Evolutionary conservation across 345 rosid genomes (phyloP).

Genomic region (Triadica sebifera): DNA sequence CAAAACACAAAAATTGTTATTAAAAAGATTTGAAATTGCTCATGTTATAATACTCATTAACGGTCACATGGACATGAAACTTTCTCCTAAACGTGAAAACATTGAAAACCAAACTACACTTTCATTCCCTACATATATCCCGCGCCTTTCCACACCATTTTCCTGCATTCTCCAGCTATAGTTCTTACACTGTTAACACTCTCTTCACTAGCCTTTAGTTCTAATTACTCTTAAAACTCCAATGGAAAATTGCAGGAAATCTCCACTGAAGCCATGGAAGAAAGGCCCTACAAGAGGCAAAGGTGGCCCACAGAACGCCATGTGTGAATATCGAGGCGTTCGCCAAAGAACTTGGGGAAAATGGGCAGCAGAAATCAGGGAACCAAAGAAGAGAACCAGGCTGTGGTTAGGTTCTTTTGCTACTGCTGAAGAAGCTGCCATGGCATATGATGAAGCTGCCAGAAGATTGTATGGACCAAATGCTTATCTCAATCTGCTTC

Average conservation of each 20-base stretch:
- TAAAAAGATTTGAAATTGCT: neutral
- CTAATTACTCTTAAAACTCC: neutral
- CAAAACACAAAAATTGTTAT: neutral
- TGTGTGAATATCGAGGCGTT: conserved; percentile 81
- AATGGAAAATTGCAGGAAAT: conserved; percentile 39
- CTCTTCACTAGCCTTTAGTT: neutral
- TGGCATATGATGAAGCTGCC: conserved; percentile 93
- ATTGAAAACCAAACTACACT: conserved; percentile 43
- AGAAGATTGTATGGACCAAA: conserved; percentile 72
- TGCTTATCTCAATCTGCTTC: conserved; percentile 86
- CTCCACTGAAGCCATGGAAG: conserved; percentile 79
- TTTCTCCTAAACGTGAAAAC: conserved; percentile 48
- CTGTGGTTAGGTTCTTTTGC: conserved; percentile 90
- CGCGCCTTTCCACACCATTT: conserved; percentile 46
- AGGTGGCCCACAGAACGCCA: conserved; percentile 89
- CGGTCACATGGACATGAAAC: conserved; percentile 52
- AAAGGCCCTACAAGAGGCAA: conserved; percentile 91
- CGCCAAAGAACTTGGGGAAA: conserved; percentile 97
- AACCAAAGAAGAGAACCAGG: conserved; percentile 84
- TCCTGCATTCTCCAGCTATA: conserved; percentile 12
- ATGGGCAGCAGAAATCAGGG: conserved; percentile 97
- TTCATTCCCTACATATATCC: conserved; percentile 14
- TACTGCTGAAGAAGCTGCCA: conserved; percentile 91
- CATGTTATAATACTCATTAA: conserved; percentile 23
- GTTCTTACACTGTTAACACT: neutral